A percentile compares a stretch with the other conserved stretches of the same genome.
phyloP scores from a whole-genome alignment of 108 stramenopile genomes.

The Cyclotella cryptica region DNA sequence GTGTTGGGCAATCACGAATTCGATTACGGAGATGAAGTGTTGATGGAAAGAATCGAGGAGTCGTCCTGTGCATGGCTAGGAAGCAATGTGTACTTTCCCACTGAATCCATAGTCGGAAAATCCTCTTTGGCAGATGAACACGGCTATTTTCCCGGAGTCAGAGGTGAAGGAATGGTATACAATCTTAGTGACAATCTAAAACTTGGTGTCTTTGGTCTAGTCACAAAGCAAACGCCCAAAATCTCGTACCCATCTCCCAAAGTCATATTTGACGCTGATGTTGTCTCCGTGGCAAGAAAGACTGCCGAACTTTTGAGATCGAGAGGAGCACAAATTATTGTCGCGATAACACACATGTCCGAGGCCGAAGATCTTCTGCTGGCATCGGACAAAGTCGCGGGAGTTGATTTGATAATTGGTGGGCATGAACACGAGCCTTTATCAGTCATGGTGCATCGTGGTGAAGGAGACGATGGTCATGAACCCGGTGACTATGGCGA shows the following conservation, averaged over 20 bases:
- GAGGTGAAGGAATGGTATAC: slow-evolving; percentile 37
- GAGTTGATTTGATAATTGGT: slow-evolving; percentile 47
- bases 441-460: slow-evolving; percentile 47
- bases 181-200: slow-evolving; percentile 28
- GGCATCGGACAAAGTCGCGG: slow-evolving; percentile 31
- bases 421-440: slow-evolving; percentile 55
- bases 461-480: slow-evolving; percentile 9
- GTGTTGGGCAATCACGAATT: slow-evolving; percentile 56
- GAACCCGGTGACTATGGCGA: background rate
- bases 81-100: slow-evolving; percentile 49
- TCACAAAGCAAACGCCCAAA: slow-evolving; percentile 39
- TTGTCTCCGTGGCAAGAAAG: slow-evolving; percentile 34
- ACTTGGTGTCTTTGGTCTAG: slow-evolving; percentile 48
- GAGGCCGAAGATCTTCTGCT: slow-evolving; percentile 44
- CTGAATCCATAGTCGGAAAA: background rate
- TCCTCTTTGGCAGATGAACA: background rate
- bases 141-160: slow-evolving; percentile 36
- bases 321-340: slow-evolving; percentile 43
- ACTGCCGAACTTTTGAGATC: background rate
- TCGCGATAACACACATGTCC: slow-evolving; percentile 52
- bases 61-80: slow-evolving; percentile 45
- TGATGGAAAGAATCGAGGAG: slow-evolving; percentile 39
- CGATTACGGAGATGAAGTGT: slow-evolving; percentile 47
- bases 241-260: slow-evolving; percentile 35
- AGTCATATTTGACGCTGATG: slow-evolving; percentile 35